Conservation (phyloP, 1,284 basidiomycete genomes). For the Fomes fomentarius region DNA sequence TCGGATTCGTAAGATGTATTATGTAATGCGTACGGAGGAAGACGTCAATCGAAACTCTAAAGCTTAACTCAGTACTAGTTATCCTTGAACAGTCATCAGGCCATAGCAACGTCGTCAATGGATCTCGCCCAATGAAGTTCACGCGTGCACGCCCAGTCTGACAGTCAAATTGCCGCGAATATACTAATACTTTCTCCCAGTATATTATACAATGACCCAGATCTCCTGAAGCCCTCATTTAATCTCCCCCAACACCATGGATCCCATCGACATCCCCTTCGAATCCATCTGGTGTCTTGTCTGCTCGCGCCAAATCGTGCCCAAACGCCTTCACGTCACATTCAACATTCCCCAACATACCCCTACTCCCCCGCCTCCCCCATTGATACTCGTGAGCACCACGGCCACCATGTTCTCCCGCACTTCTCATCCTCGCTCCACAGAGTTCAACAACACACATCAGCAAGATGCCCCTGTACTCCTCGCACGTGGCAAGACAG, state of each 20-base stretch:
- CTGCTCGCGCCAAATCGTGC: slow-evolving; percentile 71
- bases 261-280: slow-evolving; percentile 50
- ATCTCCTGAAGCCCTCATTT: too few relatives aligned
- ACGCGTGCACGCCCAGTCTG: too few relatives aligned
- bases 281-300: slow-evolving; percentile 74
- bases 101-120: too few relatives aligned
- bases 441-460: slow-evolving; percentile 33
- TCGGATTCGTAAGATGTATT: too few relatives aligned
- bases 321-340: slow-evolving; percentile 62
- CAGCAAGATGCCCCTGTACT: slow-evolving; percentile 29
- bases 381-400: slow-evolving; percentile 34
- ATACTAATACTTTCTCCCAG: too few relatives aligned
- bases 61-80: too few relatives aligned
- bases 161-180: too few relatives aligned
- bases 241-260: slow-evolving; percentile 31
- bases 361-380: slow-evolving; percentile 41
- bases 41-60: too few relatives aligned
- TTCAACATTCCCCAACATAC: slow-evolving; percentile 36
- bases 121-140: too few relatives aligned
- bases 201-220: too few relatives aligned
- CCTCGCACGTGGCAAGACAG: slow-evolving; percentile 43
- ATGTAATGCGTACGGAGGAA: too few relatives aligned
- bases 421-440: slow-evolving; percentile 17
- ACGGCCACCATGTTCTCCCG: background rate
- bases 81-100: too few relatives aligned